Conservation (phyloP, 163 green algal species). For the Trebouxiophyceae sp. region DNA sequence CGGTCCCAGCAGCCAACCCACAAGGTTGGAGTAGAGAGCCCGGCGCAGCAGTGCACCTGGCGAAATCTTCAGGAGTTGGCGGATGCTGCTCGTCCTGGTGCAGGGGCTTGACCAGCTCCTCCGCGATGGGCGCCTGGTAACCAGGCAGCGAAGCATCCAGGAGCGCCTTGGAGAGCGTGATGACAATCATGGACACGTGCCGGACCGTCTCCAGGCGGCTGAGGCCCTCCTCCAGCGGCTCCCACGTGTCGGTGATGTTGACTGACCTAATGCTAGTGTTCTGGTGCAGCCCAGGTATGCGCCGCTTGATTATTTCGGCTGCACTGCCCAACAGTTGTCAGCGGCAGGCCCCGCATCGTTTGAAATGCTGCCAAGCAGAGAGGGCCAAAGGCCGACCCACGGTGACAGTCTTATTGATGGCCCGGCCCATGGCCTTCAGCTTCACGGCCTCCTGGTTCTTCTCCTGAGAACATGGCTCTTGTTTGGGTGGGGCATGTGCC, state of each 20-base stretch:
- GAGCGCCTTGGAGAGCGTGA: conserved; percentile 47
- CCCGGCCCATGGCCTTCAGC: conserved; percentile 80
- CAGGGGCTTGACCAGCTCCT: conserved; percentile 48
- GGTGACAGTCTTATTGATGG: conserved; percentile 84
- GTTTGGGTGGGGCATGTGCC: no score
- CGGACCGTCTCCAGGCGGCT: conserved; percentile 40
- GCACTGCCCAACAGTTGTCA: no score
- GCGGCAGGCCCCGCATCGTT: not conserved
- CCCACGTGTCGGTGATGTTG: conserved; percentile 73
- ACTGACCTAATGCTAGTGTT: conserved; percentile 47
- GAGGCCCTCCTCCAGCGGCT: conserved; percentile 69
- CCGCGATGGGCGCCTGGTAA: conserved; percentile 69
- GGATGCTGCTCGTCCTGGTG: no score
- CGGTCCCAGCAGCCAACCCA: no score
- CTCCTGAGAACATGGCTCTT: no score
- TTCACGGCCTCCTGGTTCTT: conserved; percentile 50
- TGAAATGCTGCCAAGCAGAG: not conserved
- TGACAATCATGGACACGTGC: conserved; percentile 45
- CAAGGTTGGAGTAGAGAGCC: no score
- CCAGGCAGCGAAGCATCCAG: conserved; percentile 53
- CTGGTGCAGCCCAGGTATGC: conserved; percentile 70
- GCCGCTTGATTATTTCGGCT: conserved; percentile 82
- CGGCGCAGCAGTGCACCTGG: no score
- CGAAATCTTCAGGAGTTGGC: no score
- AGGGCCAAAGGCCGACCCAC: conserved; percentile 42